These are phyloP conservation scores for Helenozyma baotianmanensis DNA, from an alignment of 805 yeast genomes.

Conservation along the genomic window DNA sequence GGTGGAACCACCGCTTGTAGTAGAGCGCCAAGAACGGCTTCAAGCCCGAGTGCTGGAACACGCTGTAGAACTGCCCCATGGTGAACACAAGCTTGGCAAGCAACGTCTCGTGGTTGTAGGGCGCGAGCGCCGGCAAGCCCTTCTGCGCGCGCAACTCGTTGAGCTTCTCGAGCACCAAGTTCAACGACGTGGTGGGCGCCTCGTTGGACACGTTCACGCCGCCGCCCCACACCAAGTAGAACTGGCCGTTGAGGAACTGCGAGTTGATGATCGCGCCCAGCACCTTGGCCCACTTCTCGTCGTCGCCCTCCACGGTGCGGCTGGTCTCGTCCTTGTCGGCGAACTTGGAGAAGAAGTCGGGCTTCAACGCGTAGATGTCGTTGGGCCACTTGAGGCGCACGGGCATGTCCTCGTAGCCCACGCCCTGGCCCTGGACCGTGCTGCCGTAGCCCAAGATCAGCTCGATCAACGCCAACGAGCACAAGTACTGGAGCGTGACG, in stretches of 20 bases:
- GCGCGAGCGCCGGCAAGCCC: conserved; percentile 44
- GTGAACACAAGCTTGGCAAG: conserved; percentile 64
- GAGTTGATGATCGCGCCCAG: conserved; percentile 85
- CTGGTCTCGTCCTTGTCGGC: conserved; percentile 31
- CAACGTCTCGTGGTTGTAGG: conserved; percentile 45
- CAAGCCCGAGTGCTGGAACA: conserved; percentile 64
- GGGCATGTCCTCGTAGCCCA: conserved; percentile 71
- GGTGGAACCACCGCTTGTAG: conserved; percentile 84
- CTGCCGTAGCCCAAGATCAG: conserved; percentile 61
- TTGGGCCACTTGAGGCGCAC: conserved; percentile 94
- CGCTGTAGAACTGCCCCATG: conserved; percentile 58
- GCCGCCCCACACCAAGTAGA: conserved; percentile 72
- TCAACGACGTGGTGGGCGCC: conserved; percentile 91
- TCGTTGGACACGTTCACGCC: conserved; percentile 80
- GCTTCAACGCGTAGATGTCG: conserved; percentile 74
- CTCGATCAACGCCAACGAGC: conserved; percentile 77
- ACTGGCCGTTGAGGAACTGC: conserved; percentile 54
- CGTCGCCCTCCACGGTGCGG: conserved; percentile 45
- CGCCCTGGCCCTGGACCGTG: conserved; percentile 28
- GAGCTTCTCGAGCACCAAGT: conserved; percentile 58
- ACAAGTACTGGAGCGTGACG: conserved; percentile 82
- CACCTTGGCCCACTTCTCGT: conserved; percentile 67
- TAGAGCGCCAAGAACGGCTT: conserved; percentile 62
- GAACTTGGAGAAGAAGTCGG: conserved; percentile 42
- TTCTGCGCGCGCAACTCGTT: conserved; percentile 45